Evolutionary conservation across 805 yeast species (phyloP), one percentile per base, ranked within the genome.

Genomic region (Kurtzmaniella cleridarum): DNA sequence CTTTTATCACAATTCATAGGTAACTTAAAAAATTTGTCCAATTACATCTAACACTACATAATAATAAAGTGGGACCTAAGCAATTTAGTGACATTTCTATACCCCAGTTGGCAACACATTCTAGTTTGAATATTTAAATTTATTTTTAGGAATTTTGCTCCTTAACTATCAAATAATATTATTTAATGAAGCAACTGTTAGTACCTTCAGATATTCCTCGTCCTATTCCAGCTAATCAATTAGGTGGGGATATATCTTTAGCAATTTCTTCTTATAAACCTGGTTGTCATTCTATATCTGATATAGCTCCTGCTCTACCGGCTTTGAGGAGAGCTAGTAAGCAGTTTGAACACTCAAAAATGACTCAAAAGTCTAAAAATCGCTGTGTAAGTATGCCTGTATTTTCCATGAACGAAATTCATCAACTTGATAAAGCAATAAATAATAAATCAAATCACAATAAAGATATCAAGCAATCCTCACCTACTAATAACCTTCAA

Each of bases 211-310:
- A 60, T 36, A 41, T 35, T 20, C 66, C 68, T 10, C 36, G 40
- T 32, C 40, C 53, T 20, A 39, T 51, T 11, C 60, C 66, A 1
- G 60, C 60, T 5, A 41, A 40, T 12, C 29, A 49, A 26, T 39
- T 35, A 15, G 48, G 44, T 30, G 35, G 53, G 14, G 69, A 64
- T 42, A 39, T 62, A 15, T 39, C 53, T 9, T 47, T 50, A 28
- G 69, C 64, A 9, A 51, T 60, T 7, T 45, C 44, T 15, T 41
- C 60, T 1, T 62, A 51, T 43, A 43, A 48, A 35, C 67, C 68
- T 2, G 57, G 58, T 10, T 44, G 43, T 9, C 47, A 44, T 37
- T 42, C 51, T 2, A 31, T 46, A 3, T 49, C 44, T 10, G 69
- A 65, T 30, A 50, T 67, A 10, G 16, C 13, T 13, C 33, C 38